A percentile compares a stretch with the other conserved stretches of the same genome.
These are phyloP conservation scores for Ophioceras dolichostomum DNA, from an alignment of 2,329 filamentous ascomycete species.

Conservation along the genomic window DNA sequence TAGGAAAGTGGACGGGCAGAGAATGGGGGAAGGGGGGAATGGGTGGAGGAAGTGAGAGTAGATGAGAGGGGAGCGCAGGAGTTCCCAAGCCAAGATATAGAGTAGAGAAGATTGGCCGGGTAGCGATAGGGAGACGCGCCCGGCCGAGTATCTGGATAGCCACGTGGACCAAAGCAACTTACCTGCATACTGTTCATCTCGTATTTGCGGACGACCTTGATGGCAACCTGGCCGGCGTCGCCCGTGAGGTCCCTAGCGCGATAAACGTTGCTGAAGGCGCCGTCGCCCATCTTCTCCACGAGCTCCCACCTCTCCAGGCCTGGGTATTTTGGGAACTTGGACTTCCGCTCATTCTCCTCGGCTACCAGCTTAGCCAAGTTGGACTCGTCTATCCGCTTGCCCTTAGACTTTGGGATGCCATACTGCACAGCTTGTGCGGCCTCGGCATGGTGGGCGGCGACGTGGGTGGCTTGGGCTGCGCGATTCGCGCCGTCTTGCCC, in stretches of 20 bases:
- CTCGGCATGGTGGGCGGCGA: conserved; percentile 48
- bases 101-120: neutral
- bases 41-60: conserved; percentile 3
- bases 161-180: conserved; percentile 30
- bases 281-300: conserved; percentile 95
- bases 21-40: conserved; percentile 11
- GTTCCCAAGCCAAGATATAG: neutral
- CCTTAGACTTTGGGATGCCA: conserved; percentile 22
- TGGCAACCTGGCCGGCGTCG: conserved; percentile 70
- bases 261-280: conserved; percentile 98
- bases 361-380: conserved; percentile 79
- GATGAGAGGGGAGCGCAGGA: conserved; percentile 6
- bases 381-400: conserved; percentile 41
- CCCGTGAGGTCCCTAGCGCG: conserved; percentile 66
- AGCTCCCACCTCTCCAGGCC: conserved; percentile 78
- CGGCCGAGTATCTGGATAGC: neutral
- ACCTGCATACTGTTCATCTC: conserved; percentile 99
- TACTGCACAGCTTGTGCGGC: conserved; percentile 40
- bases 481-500: conserved; percentile 46
- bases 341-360: conserved; percentile 77
- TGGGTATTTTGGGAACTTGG: conserved; percentile 76
- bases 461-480: conserved; percentile 54
- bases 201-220: conserved; percentile 97
- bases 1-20: too few relatives aligned
- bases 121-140: neutral